A percentile compares a stretch with the other conserved stretches of the same genome.
phyloP scores from a whole-genome alignment of 805 yeast genomes.

The Metschnikowia shivogae region DNA sequence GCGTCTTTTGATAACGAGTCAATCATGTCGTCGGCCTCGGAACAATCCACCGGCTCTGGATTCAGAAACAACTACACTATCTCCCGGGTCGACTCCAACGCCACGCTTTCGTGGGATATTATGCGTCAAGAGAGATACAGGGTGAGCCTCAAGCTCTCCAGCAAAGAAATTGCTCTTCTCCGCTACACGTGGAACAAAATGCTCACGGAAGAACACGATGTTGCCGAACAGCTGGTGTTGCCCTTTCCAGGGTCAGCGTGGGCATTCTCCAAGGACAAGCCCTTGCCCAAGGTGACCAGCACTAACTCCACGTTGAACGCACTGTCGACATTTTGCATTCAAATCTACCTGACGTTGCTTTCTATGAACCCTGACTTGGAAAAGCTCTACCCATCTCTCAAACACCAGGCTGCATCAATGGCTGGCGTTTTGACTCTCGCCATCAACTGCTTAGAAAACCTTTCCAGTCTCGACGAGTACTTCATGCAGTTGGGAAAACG shows the following conservation, averaged over 20 bases:
- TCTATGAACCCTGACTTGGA: constrained; percentile 59
- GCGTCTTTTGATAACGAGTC: constrained; percentile 1
- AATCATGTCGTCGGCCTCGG: not conserved
- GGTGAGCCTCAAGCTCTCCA: constrained; percentile 17
- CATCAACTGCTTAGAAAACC: constrained; percentile 57
- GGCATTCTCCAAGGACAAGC: constrained; percentile 9
- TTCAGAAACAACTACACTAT: constrained; percentile 21
- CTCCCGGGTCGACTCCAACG: constrained; percentile 21
- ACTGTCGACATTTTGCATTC: constrained; percentile 64
- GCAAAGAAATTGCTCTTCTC: constrained; percentile 41
- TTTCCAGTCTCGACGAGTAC: constrained; percentile 54
- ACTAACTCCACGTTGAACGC: constrained; percentile 21
- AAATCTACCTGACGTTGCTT: constrained; percentile 67
- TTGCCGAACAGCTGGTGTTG: constrained; percentile 11
- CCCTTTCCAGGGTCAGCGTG: constrained; percentile 16
- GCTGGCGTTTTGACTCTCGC: constrained; percentile 74
- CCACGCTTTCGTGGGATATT: constrained; percentile 22
- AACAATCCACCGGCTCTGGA: constrained; percentile 3
- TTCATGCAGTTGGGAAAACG: constrained; percentile 64
- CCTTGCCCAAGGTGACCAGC: constrained; percentile 13
- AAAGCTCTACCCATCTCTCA: constrained; percentile 64
- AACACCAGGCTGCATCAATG: constrained; percentile 75
- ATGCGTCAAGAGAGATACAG: constrained; percentile 17
- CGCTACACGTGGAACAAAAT: constrained; percentile 40
- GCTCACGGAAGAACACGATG: constrained; percentile 34